Evolutionary conservation across 169 alveolate genomes (phyloP), one percentile per base, ranked within the genome.

Genomic region (Hammondia hammondi): DNA sequence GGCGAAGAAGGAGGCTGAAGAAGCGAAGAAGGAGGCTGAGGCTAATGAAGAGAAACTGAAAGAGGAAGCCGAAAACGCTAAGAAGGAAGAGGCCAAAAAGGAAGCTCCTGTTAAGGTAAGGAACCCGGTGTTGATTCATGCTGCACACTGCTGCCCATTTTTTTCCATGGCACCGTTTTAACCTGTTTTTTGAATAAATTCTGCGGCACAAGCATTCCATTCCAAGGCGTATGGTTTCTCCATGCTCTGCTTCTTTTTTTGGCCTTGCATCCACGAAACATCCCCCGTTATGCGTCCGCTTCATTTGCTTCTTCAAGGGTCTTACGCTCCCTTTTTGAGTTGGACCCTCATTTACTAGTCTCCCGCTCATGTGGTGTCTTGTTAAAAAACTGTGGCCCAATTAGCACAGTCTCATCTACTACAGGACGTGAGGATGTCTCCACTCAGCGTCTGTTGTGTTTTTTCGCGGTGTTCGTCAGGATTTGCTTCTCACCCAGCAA

Each of bases 401-500:
- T 17, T n/a, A 45, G 52, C 37, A 27, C n/a, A 39, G 88, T 56
- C 24, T 67, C 24, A 81, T 52, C 32, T 37, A 29, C 56, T 1
- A 46, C 87, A 29, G 81, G 61, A 14, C 61, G 3, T 14, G 61
- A 52, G 61, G 3, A 0, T 52, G 61, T 52, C 61, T 1, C 61
- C 61, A 14, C 19, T 52, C 84, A 35, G 43, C 35, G 70, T n/a
- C 81, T 43, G 45, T 43, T 73, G 19, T n/a, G 32, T 9, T 32
- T 3, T 32, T 21, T 21, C n/a, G 19, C 21, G 24, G 85, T 77
- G 46, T 32, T 77, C 12, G 61, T 12, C 70, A 92, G 95, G 95
- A 92, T 72, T 45, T 92, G 81, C 88, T 92, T 71, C 84, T 92
- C 56, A 92, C 88, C 67, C 92, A 92, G 88, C 95, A 92, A 71